phyloP scores from a whole-genome alignment of 2,329 filamentous ascomycete genomes.

The Trichoderma atroviride region DNA sequence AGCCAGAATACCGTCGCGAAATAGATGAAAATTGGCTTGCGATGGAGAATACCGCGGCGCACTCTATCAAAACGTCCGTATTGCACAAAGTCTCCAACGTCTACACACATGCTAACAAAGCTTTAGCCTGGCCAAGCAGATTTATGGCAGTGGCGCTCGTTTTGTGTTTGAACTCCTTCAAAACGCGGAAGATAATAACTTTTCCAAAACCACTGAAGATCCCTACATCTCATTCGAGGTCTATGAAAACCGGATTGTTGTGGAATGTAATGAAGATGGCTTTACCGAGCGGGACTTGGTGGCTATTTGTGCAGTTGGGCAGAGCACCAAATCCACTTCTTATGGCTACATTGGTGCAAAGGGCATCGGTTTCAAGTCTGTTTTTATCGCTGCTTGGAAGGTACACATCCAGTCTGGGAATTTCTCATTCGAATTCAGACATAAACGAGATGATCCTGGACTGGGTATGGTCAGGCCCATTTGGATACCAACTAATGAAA shows the following conservation, averaged over 20 bases:
- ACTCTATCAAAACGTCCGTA: neutral
- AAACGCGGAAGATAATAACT: slow-evolving; percentile 57
- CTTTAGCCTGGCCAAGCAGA: slow-evolving; percentile 45
- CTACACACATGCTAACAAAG: neutral
- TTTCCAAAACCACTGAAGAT: slow-evolving; percentile 31
- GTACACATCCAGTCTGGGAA: slow-evolving; percentile 49
- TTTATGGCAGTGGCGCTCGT: slow-evolving; percentile 48
- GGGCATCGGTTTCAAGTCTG: slow-evolving; percentile 56
- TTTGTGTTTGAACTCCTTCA: slow-evolving; percentile 58
- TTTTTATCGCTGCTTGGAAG: slow-evolving; percentile 50
- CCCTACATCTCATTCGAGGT: slow-evolving; percentile 44
- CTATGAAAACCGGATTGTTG: slow-evolving; percentile 41
- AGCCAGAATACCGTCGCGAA: neutral
- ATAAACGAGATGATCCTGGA: neutral
- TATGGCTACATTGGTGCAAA: slow-evolving; percentile 54
- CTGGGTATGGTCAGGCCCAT: neutral
- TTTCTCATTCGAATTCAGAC: slow-evolving; percentile 48
- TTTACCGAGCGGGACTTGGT: slow-evolving; percentile 46
- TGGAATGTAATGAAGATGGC: slow-evolving; percentile 56
- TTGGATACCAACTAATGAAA: neutral
- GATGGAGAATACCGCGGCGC: neutral
- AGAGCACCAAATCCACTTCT: slow-evolving; percentile 48
- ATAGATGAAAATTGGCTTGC: neutral
- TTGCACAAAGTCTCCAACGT: neutral
- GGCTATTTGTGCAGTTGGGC: slow-evolving; percentile 50